A percentile compares a stretch with the other conserved stretches of the same genome.
Conservation (phyloP, 768 basidiomycete genomes). For the Gloeophyllum trabeum region DNA sequence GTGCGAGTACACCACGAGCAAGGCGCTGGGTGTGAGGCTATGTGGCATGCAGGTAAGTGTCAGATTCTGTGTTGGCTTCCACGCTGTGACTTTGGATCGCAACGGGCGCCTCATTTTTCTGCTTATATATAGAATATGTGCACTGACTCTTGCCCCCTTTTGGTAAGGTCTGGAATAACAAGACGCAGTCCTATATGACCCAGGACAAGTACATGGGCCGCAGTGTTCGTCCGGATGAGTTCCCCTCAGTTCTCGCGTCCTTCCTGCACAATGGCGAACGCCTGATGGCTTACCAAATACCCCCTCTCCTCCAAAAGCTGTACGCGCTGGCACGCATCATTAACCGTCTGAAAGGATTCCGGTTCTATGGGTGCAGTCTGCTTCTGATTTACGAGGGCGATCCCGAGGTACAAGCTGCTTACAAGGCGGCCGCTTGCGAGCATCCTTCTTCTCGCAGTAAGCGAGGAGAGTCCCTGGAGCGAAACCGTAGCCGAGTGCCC, state of each 20-base stretch:
- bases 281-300: slow-evolving; percentile 86
- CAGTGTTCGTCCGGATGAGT: slow-evolving; percentile 78
- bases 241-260: slow-evolving; percentile 67
- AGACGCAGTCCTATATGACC: slow-evolving; percentile 72
- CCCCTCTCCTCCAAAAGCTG: slow-evolving; percentile 79
- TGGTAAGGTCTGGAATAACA: slow-evolving; percentile 83
- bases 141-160: slow-evolving; percentile 4
- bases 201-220: slow-evolving; percentile 97
- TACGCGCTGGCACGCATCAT: slow-evolving; percentile 92
- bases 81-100: neutral
- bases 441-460: slow-evolving; percentile 56
- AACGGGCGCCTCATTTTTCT: neutral
- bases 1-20: slow-evolving; percentile 92
- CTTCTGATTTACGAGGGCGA: slow-evolving; percentile 98
- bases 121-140: slow-evolving; percentile 1
- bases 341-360: slow-evolving; percentile 82
- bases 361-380: slow-evolving; percentile 96
- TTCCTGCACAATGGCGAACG: slow-evolving; percentile 81
- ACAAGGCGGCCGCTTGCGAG: slow-evolving; percentile 49
- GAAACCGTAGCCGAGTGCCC: slow-evolving; percentile 27
- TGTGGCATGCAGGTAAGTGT: slow-evolving; percentile 96
- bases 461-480: slow-evolving; percentile 70
- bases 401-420: slow-evolving; percentile 70
- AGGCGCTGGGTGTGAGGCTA: slow-evolving; percentile 81
- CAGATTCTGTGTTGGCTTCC: no score